phyloP scores from a whole-genome alignment of 2,329 filamentous ascomycete species.

The Aaosphaeria pasadenensis region DNA sequence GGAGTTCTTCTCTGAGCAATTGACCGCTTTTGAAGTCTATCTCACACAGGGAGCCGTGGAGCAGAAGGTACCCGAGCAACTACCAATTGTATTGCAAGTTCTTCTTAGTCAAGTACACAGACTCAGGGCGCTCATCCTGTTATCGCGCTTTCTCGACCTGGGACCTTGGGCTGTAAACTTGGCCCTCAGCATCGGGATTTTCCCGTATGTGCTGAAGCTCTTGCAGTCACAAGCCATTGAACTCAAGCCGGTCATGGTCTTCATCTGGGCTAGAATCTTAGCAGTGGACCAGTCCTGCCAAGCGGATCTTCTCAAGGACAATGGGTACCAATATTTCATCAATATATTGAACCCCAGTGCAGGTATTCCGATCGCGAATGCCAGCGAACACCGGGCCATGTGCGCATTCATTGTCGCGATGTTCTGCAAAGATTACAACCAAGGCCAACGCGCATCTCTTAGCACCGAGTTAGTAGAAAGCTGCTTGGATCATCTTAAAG shows the following conservation, averaged over 20 bases:
- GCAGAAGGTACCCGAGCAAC: slow-evolving; percentile 85
- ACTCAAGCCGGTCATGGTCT: slow-evolving; percentile 97
- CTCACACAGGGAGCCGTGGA: slow-evolving; percentile 79
- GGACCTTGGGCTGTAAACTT: slow-evolving; percentile 99
- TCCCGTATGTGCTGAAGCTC: slow-evolving; percentile 96
- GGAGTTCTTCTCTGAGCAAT: slow-evolving; percentile 92
- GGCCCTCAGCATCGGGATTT: slow-evolving; percentile 95
- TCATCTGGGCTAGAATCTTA: slow-evolving; percentile 95
- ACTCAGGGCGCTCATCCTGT: slow-evolving; percentile 81
- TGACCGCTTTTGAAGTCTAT: slow-evolving; percentile 97
- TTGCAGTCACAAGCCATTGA: slow-evolving; percentile 93
- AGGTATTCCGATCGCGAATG: slow-evolving; percentile 78
- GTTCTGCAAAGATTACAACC: slow-evolving; percentile 92
- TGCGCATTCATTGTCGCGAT: slow-evolving; percentile 97
- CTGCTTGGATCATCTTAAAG: slow-evolving; percentile 78
- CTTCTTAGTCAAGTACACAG: slow-evolving; percentile 93
- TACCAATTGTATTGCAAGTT: slow-evolving; percentile 94
- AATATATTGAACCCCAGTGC: slow-evolving; percentile 84
- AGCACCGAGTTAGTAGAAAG: slow-evolving; percentile 86
- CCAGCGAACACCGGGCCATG: slow-evolving; percentile 96
- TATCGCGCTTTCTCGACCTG: slow-evolving; percentile 90
- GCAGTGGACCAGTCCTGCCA: slow-evolving; percentile 95
- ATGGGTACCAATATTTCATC: slow-evolving; percentile 95
- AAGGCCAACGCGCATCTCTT: slow-evolving; percentile 88
- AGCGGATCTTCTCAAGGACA: slow-evolving; percentile 91